Evolutionary conservation across 768 basidiomycete species (phyloP).

Genomic region (Mycena metata): DNA sequence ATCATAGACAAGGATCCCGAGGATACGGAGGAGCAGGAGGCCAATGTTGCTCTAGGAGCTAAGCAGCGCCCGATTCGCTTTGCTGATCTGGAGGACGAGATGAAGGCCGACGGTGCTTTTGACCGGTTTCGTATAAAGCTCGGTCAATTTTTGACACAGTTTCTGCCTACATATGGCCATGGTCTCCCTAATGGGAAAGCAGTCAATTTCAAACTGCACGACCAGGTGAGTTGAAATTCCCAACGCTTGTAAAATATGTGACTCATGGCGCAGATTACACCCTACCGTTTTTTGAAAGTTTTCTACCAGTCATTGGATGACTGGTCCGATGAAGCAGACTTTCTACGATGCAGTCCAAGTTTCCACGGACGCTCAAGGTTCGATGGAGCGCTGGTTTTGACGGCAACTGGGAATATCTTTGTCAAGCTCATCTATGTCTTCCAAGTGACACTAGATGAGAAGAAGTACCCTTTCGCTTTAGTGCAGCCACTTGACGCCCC

Average conservation of each 20-base stretch:
- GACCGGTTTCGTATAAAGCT: conserved; percentile 26
- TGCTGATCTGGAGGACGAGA: conserved; percentile 17
- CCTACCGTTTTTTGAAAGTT: conserved; percentile 33
- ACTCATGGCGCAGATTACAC: neutral
- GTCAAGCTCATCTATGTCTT: conserved; percentile 10
- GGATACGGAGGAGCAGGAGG: neutral
- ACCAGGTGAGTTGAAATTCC: no score
- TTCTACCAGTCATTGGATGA: conserved; percentile 39
- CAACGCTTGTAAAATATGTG: no score
- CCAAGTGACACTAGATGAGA: neutral
- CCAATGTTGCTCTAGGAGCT: conserved; percentile 28
- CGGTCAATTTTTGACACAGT: conserved; percentile 3
- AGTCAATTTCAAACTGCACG: neutral
- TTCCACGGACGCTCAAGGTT: conserved; percentile 31
- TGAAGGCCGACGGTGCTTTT: conserved; percentile 19
- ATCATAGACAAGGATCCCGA: neutral
- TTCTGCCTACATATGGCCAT: neutral
- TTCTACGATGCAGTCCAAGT: conserved; percentile 39
- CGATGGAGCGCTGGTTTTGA: conserved; percentile 27
- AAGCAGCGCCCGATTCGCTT: neutral
- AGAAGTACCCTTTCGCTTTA: conserved; percentile 3
- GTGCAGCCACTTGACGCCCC: conserved; percentile 16
- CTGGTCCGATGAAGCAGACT: conserved; percentile 38
- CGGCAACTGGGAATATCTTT: neutral
- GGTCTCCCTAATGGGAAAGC: neutral